Percentiles rank a stretch among this genome's conserved stretches.
Conservation (phyloP, 495 filamentous ascomycete genomes). For the Elasticomyces elasticus region DNA sequence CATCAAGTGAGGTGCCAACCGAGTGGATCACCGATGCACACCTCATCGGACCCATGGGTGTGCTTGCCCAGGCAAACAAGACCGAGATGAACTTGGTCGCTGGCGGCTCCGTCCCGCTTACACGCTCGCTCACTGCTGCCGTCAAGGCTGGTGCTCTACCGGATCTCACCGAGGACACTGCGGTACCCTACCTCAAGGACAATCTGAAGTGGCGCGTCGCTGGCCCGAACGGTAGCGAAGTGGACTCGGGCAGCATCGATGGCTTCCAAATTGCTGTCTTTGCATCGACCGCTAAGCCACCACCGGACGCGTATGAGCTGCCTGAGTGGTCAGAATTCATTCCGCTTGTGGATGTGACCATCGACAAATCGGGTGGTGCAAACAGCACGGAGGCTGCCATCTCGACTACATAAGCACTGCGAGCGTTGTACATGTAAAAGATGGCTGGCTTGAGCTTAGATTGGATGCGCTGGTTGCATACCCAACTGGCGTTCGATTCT, state of each 20-base stretch:
- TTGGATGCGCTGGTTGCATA: neutral
- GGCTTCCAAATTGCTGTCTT: constrained; percentile 21
- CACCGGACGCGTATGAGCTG: constrained; percentile 8
- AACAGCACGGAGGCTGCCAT: constrained; percentile 8
- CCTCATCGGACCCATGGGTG: constrained; percentile 23
- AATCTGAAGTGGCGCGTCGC: constrained; percentile 19
- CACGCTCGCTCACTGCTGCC: constrained; percentile 11
- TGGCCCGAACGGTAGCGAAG: constrained; percentile 15
- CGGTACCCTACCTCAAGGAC: constrained; percentile 15
- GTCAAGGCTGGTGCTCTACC: constrained; percentile 9
- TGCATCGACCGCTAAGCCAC: constrained; percentile 14
- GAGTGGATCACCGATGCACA: constrained; percentile 17
- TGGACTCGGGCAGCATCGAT: constrained; percentile 16
- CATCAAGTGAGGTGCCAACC: constrained; percentile 12
- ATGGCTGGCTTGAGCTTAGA: neutral
- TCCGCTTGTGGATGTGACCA: constrained; percentile 16
- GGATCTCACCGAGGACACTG: neutral
- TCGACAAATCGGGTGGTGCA: constrained; percentile 19
- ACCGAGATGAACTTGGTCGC: constrained; percentile 7
- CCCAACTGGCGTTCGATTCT: neutral
- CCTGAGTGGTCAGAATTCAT: constrained; percentile 18
- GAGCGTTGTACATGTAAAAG: constrained; percentile 1
- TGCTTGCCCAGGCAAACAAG: constrained; percentile 15
- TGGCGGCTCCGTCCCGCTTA: constrained; percentile 21
- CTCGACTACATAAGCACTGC: neutral